Conservation (phyloP, 306 rosid species). For the peach (Prunus persica) region Prunus_persica_NCBIv2 NC_034013.1:16156001-16156500, state of each 20-base stretch:
- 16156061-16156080: too few relatives aligned
- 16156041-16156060: too few relatives aligned
- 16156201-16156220: too few relatives aligned
- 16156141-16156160: too few relatives aligned
- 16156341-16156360: slow-evolving; percentile 78
- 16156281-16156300: slow-evolving; percentile 71
- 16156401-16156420: slow-evolving; percentile 27
- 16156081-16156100: too few relatives aligned
- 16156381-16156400: slow-evolving; percentile 30
- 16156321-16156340: slow-evolving; percentile 87
- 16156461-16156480: slow-evolving; percentile 1
- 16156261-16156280: slow-evolving; percentile 34
- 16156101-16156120: too few relatives aligned
- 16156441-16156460: slow-evolving; percentile 12
- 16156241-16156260: slow-evolving; percentile 39
- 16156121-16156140: too few relatives aligned
- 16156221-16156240: slow-evolving; percentile 44
- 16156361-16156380: slow-evolving; percentile 31
- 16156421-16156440: slow-evolving; percentile 56
- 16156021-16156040: too few relatives aligned
- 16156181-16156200: too few relatives aligned
- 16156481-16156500: slow-evolving; percentile 6
- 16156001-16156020: too few relatives aligned
- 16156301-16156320: slow-evolving; percentile 79
- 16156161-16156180: too few relatives aligned